These are phyloP conservation scores for Pichia terricola DNA, from an alignment of 1,139 yeast species.

Conservation along the genomic window DNA sequence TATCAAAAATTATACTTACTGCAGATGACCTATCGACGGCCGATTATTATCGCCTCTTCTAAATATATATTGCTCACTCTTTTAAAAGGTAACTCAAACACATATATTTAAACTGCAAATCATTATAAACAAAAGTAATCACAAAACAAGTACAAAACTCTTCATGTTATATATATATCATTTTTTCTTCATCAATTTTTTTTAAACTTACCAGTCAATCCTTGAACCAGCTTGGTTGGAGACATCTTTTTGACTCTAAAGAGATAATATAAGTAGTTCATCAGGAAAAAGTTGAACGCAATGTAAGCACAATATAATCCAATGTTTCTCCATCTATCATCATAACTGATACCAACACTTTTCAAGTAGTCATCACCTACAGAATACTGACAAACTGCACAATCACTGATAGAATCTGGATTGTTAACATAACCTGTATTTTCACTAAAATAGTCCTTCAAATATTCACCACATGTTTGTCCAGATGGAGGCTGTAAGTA, in stretches of 20 bases:
- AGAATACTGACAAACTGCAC: conserved; percentile 49
- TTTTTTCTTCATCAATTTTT: too few species aligned
- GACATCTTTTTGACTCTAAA: conserved; percentile 8
- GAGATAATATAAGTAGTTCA: conserved; percentile 12
- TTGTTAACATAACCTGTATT: conserved; percentile 46
- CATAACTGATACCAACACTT: conserved; percentile 34
- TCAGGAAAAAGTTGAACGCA: conserved; percentile 33
- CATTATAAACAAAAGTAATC: too few species aligned
- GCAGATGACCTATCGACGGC: too few species aligned
- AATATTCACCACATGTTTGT: conserved; percentile 44
- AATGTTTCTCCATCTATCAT: conserved; percentile 54
- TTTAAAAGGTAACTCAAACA: too few species aligned
- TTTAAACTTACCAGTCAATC: too few species aligned
- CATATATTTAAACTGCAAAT: too few species aligned
- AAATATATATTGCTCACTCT: too few species aligned
- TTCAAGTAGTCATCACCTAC: conserved; percentile 47
- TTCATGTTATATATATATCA: too few species aligned
- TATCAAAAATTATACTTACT: too few species aligned
- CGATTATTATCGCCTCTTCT: too few species aligned
- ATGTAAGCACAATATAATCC: conserved; percentile 55
- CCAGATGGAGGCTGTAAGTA: conserved; percentile 47
- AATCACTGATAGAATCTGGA: conserved; percentile 39
- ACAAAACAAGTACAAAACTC: too few species aligned
- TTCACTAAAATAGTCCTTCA: conserved; percentile 27
- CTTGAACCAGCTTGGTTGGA: too few species aligned